Evolutionary conservation across 129 eudicot genomes (phyloP), one percentile per base, ranked within the genome.

Genomic region (Solidago caesia): DNA sequence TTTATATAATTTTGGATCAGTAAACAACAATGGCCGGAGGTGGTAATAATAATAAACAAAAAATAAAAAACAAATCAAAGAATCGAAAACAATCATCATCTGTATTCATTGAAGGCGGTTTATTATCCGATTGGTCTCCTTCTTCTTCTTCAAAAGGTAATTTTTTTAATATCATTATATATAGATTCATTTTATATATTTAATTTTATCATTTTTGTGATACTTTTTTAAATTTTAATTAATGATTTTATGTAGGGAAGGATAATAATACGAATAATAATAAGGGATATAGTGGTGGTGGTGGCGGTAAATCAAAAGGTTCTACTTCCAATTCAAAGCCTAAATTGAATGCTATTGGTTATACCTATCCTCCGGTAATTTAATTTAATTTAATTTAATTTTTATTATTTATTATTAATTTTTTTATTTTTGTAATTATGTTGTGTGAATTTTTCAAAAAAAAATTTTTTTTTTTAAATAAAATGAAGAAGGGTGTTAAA

Each of bases 101-200:
- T 55, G 70, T 81, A 10, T 91, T 88, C 46, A 78, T 88, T 0
- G 85, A 86, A 15, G 94, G 94, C 44, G 97, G 94, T 46, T 48
- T 85, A 9, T 82, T 88, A 68, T 78, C 88, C 48, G 91, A 86
- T 79, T 89, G 85, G 88, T 73, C 82, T 61, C 82, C 59, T 0
- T 73, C 21, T 21, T 73, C 21, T 21, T 21, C 84, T 61, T 80
- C 94, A 8, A 76, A 67, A 81, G 96, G 90, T 85, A 44, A 66
- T 45, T 29, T 66, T 2, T 45, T 72, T 53, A 7, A 46, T 11
- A 27, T 63, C 52, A 8, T 49, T 12, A 42, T 21, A 6, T 33
- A 33, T 33, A 33, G 39, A 33, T 33, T 33, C 39, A 33, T 33
- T 21, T 21, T 21, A 21, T 21, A 21, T 21, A 21, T 21, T 21